Base-by-base conservation (phyloP, 2,329 filamentous ascomycete species). In the Parastagonospora avenae region DNA sequence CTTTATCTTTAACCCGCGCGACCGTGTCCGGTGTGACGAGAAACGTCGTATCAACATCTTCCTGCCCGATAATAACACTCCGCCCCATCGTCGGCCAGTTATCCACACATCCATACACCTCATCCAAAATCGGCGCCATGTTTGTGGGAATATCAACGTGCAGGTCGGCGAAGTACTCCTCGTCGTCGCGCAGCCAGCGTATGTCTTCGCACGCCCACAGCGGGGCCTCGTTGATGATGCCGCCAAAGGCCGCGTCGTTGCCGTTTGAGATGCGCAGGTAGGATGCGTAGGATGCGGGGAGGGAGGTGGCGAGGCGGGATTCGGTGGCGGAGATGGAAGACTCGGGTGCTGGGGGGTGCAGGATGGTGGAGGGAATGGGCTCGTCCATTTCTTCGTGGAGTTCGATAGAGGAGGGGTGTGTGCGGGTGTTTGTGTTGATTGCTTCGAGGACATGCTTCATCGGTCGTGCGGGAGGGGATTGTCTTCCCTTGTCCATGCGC, bases 191-290 rank as follows among this genome's bases (percentile, higher is more conserved):
- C 19, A 24, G 19, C 19, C 19, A 24, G 19, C 19, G 19, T 24
- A 24, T 24, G 19, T 24, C 19, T 24, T 24, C 19, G 19, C 19
- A 24, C 19, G 3, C 5, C 19, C 19, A 24, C 19, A 24, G 5
- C 5, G 19, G 19, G 19, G 38, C 35, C 24, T 43, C 41, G 15
- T 24, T 35, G 41, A 43, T 43, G 29, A 43, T 43, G 29, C 41
- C 41, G 16, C 41, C 41, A n/a, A 33, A 43, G 10, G 41, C 41
- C 11, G 29, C n/a, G 15, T 43, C 41, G 41, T 59, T 50, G 19
- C 58, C 55, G 41, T 61, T 61, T 11, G 53, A 49, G 11, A 59
- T 36, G 28, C 19, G 7, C 12, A 61, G 53, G 39, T 57, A 59
- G 28, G 44, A 47, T 30, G 57, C 59, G 43, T 59, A 61, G 48